phyloP scores from a whole-genome alignment of 2,329 filamentous ascomycete genomes.

The Penicillium sp. region DNA sequence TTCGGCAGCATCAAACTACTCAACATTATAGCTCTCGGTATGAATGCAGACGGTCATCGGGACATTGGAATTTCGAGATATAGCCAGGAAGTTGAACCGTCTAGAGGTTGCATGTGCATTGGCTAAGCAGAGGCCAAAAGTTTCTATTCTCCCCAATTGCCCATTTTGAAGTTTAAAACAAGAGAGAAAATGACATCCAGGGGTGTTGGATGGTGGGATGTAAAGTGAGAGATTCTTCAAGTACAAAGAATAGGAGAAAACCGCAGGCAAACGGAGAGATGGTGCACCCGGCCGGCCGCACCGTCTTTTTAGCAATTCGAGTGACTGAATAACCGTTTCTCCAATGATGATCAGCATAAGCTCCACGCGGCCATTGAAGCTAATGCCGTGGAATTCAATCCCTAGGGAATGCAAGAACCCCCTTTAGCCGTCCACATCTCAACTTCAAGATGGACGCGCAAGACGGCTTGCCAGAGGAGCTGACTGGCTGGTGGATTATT shows the following conservation, averaged over 20 bases:
- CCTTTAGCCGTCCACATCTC: constrained; percentile 54
- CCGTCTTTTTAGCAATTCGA: constrained; percentile 53
- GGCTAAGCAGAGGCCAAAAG: not conserved
- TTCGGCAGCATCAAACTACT: no score
- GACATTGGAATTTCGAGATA: no score
- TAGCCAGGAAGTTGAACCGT: not conserved
- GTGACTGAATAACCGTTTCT: constrained; percentile 61
- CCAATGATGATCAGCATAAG: constrained; percentile 66
- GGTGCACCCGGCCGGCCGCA: constrained; percentile 40
- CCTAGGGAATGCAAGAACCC: constrained; percentile 54
- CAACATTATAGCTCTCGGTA: no score
- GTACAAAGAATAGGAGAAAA: not conserved
- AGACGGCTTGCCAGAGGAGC: constrained; percentile 34
- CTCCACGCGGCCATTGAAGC: constrained; percentile 62
- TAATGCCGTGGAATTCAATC: constrained; percentile 60
- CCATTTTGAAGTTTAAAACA: not conserved
- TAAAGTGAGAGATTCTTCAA: not conserved
- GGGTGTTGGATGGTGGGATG: no score
- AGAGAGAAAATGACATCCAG: not conserved
- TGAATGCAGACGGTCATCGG: no score
- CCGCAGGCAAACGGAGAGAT: constrained; percentile 41
- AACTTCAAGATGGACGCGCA: constrained; percentile 53
- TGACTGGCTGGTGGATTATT: not conserved
- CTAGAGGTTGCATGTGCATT: not conserved
- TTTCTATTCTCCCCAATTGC: not conserved